Evolutionary conservation across 2,329 filamentous ascomycete species (phyloP).

Genomic region (Nigrospora osmanthi): DNA sequence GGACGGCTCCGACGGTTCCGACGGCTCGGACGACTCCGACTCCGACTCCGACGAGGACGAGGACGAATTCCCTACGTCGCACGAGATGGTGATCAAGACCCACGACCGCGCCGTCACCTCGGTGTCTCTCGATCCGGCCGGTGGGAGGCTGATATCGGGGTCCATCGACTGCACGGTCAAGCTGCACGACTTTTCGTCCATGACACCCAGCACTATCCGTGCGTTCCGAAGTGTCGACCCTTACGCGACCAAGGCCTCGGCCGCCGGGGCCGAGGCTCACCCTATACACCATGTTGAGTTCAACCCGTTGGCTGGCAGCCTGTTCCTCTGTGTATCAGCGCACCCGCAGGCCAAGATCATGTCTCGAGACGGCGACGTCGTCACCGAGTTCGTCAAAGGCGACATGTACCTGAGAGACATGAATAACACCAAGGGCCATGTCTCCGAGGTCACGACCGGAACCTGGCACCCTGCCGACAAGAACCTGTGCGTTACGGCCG

Average conservation of each 20-base stretch:
- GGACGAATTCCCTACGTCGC: slow-evolving; percentile 85
- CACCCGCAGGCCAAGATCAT: slow-evolving; percentile 87
- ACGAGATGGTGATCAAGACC: slow-evolving; percentile 87
- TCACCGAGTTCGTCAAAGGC: slow-evolving; percentile 89
- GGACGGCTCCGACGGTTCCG: slow-evolving; percentile 25
- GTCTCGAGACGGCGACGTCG: slow-evolving; percentile 76
- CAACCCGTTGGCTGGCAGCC: slow-evolving; percentile 70
- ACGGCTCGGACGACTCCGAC: slow-evolving; percentile 41
- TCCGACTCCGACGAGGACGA: slow-evolving; percentile 62
- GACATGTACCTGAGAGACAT: slow-evolving; percentile 98
- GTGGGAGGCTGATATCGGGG: slow-evolving; percentile 78
- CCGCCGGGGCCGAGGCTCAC: slow-evolving; percentile 71
- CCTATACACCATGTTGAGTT: slow-evolving; percentile 82
- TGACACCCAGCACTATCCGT: slow-evolving; percentile 90
- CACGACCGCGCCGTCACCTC: slow-evolving; percentile 84
- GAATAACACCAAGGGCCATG: slow-evolving; percentile 95
- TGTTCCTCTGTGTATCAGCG: slow-evolving; percentile 80
- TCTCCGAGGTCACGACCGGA: slow-evolving; percentile 82
- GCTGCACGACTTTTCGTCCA: slow-evolving; percentile 88
- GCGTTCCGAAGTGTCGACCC: slow-evolving; percentile 92
- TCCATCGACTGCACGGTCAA: slow-evolving; percentile 89
- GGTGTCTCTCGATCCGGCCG: slow-evolving; percentile 75
- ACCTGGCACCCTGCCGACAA: slow-evolving; percentile 85
- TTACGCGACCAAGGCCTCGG: slow-evolving; percentile 63
- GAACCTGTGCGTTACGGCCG: slow-evolving; percentile 81